Conservation (phyloP, 2,329 filamentous ascomycete genomes). For the Colletotrichum sansevieriae region DNA sequence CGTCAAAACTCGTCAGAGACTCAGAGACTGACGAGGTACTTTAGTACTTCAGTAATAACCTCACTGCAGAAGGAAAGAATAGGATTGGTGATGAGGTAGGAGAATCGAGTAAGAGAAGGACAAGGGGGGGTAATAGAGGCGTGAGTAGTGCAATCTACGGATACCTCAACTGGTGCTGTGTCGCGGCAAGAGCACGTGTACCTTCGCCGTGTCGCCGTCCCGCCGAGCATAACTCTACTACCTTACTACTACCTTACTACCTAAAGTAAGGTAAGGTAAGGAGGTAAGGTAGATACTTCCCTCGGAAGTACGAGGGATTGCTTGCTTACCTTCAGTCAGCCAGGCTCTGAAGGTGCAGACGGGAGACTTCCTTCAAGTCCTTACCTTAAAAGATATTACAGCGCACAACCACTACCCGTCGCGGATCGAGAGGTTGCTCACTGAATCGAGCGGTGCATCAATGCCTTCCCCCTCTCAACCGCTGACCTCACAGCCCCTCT, state of each 20-base stretch:
- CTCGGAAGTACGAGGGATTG: no score
- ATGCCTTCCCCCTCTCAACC: no score
- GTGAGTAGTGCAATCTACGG: constrained; percentile 2
- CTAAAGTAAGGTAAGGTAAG: no score
- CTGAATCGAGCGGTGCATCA: constrained; percentile 25
- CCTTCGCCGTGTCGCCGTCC: neutral
- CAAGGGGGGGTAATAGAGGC: neutral
- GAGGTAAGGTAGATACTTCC: no score
- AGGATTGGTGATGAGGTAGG: constrained; percentile 16
- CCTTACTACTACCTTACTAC: neutral
- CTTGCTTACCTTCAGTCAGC: no score
- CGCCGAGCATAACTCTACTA: neutral
- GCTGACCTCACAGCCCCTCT: no score
- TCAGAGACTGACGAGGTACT: neutral
- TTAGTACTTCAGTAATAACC: neutral
- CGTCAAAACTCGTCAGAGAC: neutral
- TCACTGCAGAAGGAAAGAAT: neutral
- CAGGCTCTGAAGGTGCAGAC: no score
- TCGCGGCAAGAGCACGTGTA: constrained; percentile 35
- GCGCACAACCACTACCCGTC: constrained; percentile 4
- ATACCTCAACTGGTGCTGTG: constrained; percentile 28
- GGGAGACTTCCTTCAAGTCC: neutral
- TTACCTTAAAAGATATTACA: neutral
- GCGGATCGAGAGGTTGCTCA: constrained; percentile 29
- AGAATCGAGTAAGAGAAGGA: constrained; percentile 27